Evolutionary conservation across 139 green algal genomes (phyloP), one percentile per base, ranked within the genome.

Genomic region (Coelastrella sp.): DNA sequence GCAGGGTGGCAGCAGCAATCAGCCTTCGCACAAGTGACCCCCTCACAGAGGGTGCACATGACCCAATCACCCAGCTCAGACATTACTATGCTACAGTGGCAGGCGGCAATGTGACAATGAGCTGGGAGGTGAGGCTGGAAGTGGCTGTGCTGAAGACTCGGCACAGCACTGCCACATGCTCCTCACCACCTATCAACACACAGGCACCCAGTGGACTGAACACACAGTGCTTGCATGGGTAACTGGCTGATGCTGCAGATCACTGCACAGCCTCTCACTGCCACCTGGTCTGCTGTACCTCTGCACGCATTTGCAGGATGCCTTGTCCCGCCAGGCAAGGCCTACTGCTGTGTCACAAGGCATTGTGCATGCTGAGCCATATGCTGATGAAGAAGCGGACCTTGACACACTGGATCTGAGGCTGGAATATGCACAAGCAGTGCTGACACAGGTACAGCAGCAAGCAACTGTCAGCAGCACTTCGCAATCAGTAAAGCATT

Each of bases 1-100:
- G 84, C 68, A 35, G 68, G 4, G 84, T 88, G 59, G 84, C 84
- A 58, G 84, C 84, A 57, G 84, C 84, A 20, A 88, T 88, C 84
- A 88, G 68, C 84, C 84, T 88, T 6, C 35, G 84, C 19, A 80
- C 84, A 17, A 81, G 59, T 27, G 84, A 88, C 68, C 66, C 84
- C 9, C 25, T 88, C 7, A 88, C 84, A 20, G 84, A 88, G 68
- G 57, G 66, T 25, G 84, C 65, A 11, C 84, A 88, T 58, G 84
- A 88, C 68, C 68, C 84, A 6, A 57, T 88, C 15, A 58, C 68
- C 25, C 66, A 81, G 84, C 84, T 88, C 19, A 24, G 84, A 12
- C 84, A 88, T 24, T 88, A 88, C 68, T 88, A 88, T 20, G 84
- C 49, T 27, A 75, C 66, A 14, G 68, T 88, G 35, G 66, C 84